Evolutionary conservation across 2,329 filamentous ascomycete species (phyloP).

Genomic region (Cordyceps cateniannulata): DNA sequence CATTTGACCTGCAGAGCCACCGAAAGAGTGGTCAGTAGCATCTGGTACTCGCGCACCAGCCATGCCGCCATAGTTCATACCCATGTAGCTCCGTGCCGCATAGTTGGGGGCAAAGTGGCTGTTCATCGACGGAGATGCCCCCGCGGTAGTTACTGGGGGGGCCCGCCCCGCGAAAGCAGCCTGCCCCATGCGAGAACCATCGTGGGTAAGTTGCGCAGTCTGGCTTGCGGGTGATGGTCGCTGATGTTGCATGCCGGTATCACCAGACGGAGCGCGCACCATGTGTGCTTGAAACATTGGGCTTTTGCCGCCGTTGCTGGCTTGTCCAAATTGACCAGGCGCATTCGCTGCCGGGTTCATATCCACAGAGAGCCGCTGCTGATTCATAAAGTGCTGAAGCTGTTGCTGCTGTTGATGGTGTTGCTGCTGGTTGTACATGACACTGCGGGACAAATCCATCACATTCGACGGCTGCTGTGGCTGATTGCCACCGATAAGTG

Average conservation of each 20-base stretch:
- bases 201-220: conserved; percentile 1
- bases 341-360: neutral
- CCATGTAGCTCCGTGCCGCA: conserved; percentile 6
- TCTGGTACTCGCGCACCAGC: neutral
- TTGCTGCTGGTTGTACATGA: conserved; percentile 11
- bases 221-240: conserved; percentile 7
- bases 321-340: neutral
- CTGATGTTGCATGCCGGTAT: conserved; percentile 9
- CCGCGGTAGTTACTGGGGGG: conserved; percentile 1
- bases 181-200: conserved; percentile 3
- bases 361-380: conserved; percentile 9
- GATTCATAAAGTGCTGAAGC: conserved; percentile 12
- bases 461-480: neutral
- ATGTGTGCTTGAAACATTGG: conserved; percentile 11
- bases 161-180: neutral
- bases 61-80: conserved; percentile 5
- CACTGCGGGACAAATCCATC: conserved; percentile 9
- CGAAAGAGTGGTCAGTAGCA: conserved; percentile 5
- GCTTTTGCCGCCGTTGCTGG: conserved; percentile 4
- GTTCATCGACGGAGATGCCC: conserved; percentile 6
- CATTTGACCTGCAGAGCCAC: conserved; percentile 7
- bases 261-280: conserved; percentile 6
- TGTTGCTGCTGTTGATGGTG: conserved; percentile 12
- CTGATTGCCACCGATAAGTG: conserved; percentile 5
- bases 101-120: conserved; percentile 7